Conservation (phyloP, 192 early-diverging fungal genomes). For the Geranomyces michiganensis region DNA sequence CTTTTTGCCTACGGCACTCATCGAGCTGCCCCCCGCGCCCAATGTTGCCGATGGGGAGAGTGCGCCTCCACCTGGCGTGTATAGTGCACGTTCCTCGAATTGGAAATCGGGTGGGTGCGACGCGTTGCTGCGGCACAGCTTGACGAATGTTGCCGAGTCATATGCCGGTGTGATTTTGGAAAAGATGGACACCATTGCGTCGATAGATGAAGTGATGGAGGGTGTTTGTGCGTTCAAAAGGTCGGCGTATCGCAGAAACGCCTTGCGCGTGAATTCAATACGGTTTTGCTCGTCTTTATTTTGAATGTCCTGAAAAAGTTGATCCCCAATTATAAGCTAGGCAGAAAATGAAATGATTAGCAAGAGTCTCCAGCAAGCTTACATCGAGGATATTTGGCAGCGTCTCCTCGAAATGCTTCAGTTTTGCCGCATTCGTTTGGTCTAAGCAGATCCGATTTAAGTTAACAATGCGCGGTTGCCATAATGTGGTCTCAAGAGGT, state of each 20-base stretch:
- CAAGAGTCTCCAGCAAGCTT: slow-evolving; percentile 5
- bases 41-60: neutral
- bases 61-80: neutral
- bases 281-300: slow-evolving; percentile 40
- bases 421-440: slow-evolving; percentile 48
- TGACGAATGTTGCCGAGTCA: slow-evolving; percentile 40
- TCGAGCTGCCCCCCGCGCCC: neutral
- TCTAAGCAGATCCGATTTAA: slow-evolving; percentile 18
- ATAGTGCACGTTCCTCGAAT: slow-evolving; percentile 48
- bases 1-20: neutral
- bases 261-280: slow-evolving; percentile 33
- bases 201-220: slow-evolving; percentile 15
- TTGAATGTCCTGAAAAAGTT: slow-evolving; percentile 41
- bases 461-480: too few relatives aligned
- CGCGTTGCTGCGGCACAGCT: slow-evolving; percentile 32
- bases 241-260: slow-evolving; percentile 37
- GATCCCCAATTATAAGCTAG: neutral
- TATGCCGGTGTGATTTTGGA: slow-evolving; percentile 21
- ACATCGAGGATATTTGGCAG: slow-evolving; percentile 47
- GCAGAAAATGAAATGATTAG: slow-evolving; percentile 1
- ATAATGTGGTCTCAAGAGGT: too few relatives aligned
- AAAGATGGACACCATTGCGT: slow-evolving; percentile 39
- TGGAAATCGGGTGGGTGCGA: slow-evolving; percentile 42
- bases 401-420: slow-evolving; percentile 30
- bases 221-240: slow-evolving; percentile 23